phyloP scores from a whole-genome alignment of 495 filamentous ascomycete species.

The Penicillium psychrofluorescens region DNA sequence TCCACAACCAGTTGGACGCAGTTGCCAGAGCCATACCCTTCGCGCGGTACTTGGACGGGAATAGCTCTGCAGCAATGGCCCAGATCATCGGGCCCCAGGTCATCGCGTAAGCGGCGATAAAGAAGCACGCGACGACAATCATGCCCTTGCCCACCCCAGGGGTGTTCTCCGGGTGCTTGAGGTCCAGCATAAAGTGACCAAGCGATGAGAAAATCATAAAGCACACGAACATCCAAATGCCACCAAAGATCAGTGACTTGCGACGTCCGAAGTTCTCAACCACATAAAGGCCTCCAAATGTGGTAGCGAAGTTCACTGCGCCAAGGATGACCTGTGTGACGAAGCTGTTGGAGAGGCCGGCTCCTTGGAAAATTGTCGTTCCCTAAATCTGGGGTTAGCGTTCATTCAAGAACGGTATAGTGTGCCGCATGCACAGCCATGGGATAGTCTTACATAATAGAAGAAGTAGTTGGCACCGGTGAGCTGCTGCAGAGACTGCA shows the following conservation, averaged over 20 bases:
- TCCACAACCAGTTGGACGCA: slow-evolving; percentile 78
- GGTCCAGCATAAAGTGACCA: slow-evolving; percentile 57
- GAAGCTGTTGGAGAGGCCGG: slow-evolving; percentile 62
- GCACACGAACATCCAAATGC: slow-evolving; percentile 59
- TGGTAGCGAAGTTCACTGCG: slow-evolving; percentile 65
- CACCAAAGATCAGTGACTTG: slow-evolving; percentile 59
- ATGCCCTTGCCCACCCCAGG: slow-evolving; percentile 63
- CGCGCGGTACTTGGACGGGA: slow-evolving; percentile 66
- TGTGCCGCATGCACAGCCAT: background rate
- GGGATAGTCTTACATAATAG: slow-evolving; percentile 54
- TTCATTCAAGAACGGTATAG: background rate
- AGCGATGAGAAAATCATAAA: slow-evolving; percentile 67
- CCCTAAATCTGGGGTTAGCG: slow-evolving; percentile 48
- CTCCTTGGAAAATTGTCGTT: slow-evolving; percentile 63
- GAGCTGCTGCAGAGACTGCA: slow-evolving; percentile 66
- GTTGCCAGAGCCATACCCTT: slow-evolving; percentile 69
- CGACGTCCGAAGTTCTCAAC: slow-evolving; percentile 67
- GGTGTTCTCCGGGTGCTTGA: slow-evolving; percentile 42
- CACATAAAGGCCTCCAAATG: slow-evolving; percentile 63
- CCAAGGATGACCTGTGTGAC: slow-evolving; percentile 68
- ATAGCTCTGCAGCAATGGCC: slow-evolving; percentile 72
- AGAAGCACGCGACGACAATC: slow-evolving; percentile 68
- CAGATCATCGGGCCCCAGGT: slow-evolving; percentile 81
- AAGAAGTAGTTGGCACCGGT: slow-evolving; percentile 71
- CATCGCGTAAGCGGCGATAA: slow-evolving; percentile 45